Evolutionary conservation across 148 eudicot species (phyloP).

Genomic region (Camellia lanceoleosa): DNA sequence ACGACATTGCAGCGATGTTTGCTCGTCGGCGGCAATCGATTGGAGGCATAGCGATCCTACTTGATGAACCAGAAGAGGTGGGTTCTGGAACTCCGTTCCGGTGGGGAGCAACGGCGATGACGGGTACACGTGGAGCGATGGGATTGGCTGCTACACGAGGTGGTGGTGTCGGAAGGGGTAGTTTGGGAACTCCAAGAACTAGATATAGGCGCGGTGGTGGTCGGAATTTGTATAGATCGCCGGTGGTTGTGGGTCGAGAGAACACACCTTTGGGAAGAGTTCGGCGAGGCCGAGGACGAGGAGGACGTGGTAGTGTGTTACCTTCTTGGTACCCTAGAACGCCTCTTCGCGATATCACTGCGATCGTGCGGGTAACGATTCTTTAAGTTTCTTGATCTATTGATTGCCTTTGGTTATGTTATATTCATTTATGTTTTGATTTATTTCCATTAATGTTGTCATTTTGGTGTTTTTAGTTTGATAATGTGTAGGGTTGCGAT

Average conservation of each 20-base stretch:
- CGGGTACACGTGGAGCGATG: slow-evolving; percentile 13
- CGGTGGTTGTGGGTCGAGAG: slow-evolving; percentile 15
- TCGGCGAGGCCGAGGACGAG: slow-evolving; percentile 33
- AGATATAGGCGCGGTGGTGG: slow-evolving; percentile 16
- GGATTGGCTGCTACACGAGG: slow-evolving; percentile 19
- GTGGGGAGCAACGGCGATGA: slow-evolving; percentile 28
- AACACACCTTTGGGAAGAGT: slow-evolving; percentile 24
- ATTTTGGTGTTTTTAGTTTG: too few relatives aligned
- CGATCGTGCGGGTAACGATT: slow-evolving; percentile 49
- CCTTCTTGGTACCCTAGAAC: slow-evolving; percentile 78
- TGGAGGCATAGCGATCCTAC: slow-evolving; percentile 32
- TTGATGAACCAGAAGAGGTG: slow-evolving; percentile 37
- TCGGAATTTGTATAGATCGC: slow-evolving; percentile 12
- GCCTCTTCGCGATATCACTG: slow-evolving; percentile 59
- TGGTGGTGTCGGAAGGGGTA: slow-evolving; percentile 21
- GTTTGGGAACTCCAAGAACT: slow-evolving; percentile 23
- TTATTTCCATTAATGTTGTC: background rate
- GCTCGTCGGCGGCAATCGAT: slow-evolving; percentile 21
- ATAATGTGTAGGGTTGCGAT: too few relatives aligned
- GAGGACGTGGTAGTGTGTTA: slow-evolving; percentile 21
- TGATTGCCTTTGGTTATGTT: background rate
- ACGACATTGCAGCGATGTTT: slow-evolving; percentile 37
- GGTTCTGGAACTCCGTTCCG: slow-evolving; percentile 27
- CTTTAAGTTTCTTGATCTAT: background rate
- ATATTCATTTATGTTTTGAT: background rate